Conservation (phyloP, 768 basidiomycete species). For the Boletus rubropictus region DNA sequence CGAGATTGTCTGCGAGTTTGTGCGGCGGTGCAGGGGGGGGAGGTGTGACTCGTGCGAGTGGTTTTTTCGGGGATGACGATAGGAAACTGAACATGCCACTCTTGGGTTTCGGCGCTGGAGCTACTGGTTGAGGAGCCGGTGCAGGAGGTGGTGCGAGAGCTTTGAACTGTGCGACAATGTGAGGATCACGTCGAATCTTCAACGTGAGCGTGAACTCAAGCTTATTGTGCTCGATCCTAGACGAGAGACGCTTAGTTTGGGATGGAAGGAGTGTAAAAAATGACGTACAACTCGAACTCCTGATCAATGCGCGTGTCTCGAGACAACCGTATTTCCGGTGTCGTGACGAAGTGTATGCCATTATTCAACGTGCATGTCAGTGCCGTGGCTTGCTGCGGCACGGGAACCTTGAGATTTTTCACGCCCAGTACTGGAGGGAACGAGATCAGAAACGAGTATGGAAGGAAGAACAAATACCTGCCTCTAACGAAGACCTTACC, state of each 20-base stretch:
- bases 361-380: constrained; percentile 91
- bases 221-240: constrained; percentile 87
- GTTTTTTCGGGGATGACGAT: constrained; percentile 67
- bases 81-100: constrained; percentile 72
- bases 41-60: constrained; percentile 42
- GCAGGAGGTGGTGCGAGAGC: constrained; percentile 48
- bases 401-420: constrained; percentile 65
- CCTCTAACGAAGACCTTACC: constrained; percentile 96
- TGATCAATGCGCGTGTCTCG: constrained; percentile 67
- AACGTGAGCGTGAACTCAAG: constrained; percentile 90
- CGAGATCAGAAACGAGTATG: background rate
- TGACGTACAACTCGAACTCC: constrained; percentile 82
- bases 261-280: background rate
- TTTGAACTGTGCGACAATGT: constrained; percentile 75
- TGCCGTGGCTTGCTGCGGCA: constrained; percentile 69
- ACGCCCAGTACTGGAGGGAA: constrained; percentile 60
- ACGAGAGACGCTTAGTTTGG: background rate
- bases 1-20: constrained; percentile 66
- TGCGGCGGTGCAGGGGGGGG: constrained; percentile 35
- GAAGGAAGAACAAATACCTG: constrained; percentile 25
- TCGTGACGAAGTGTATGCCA: constrained; percentile 93
- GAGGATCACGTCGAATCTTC: constrained; percentile 81
- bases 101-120: constrained; percentile 51
- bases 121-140: constrained; percentile 36
- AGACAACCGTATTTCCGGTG: constrained; percentile 64